Evolutionary conservation across 768 basidiomycete genomes (phyloP), one percentile per base, ranked within the genome.

Genomic region (Tubosaeta sp.): DNA sequence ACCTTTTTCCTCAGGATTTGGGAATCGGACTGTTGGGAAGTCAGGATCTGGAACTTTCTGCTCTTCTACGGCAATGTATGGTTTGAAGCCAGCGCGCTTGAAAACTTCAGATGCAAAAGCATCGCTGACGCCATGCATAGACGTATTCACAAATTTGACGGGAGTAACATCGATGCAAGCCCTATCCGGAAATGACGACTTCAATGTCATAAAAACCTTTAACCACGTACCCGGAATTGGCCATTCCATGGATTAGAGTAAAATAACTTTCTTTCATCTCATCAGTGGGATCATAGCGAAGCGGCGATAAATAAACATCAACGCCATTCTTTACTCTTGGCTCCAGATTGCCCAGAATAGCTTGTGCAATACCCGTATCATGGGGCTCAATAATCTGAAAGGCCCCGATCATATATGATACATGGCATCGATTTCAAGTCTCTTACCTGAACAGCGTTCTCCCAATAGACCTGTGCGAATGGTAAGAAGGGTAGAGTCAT

Each of bases 1-100:
- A 81, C 92, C 92, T 69, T 88, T 85, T 66, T 94, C 92, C 66
- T 94, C 92, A 2, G 92, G 92, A 61, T 94, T 94, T 2, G 92
- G 92, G 65, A 90, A 93, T 19, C 69, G 71, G 16, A 94, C 87
- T 5, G 91, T 92, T 4, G 89, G 82, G 60, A 94, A 94, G 25
- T 91, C 81, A 5, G 92, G 89, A 68, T 94, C 86, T 2, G 93
- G 88, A 3, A 71, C 49, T 54, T 78, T 77, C 66, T 94, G 92
- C 55, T 82, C 77, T 45, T 64, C 60, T 11, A 92, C 87, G 2
- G 83, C 77, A 10, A 76, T 72, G 63, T 78, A 84, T 1, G 78
- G 74, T 16, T 73, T 59, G 52, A 90, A 82, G 6, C 83, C 83
- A 51, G 81, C 83, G 3, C 68, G 53, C 34, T 73, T 68, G 52